phyloP scores from a whole-genome alignment of 2,329 filamentous ascomycete genomes.

The Ceratocystis ficicola region DNA sequence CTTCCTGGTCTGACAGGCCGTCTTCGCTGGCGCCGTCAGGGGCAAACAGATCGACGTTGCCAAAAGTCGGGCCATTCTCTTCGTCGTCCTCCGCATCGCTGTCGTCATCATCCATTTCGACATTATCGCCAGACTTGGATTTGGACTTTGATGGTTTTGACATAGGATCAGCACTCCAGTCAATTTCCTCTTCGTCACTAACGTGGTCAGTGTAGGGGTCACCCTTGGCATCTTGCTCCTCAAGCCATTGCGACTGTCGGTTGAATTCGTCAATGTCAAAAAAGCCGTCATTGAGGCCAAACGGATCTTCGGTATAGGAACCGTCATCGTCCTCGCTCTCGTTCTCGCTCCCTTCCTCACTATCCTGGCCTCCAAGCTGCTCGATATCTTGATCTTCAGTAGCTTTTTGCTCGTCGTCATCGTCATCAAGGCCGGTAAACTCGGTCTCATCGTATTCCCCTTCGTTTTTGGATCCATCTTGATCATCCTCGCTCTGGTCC shows the following conservation, averaged over 20 bases:
- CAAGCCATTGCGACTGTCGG: constrained; percentile 77
- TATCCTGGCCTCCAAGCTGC: constrained; percentile 21
- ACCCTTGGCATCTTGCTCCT: constrained; percentile 68
- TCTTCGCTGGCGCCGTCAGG: constrained; percentile 57
- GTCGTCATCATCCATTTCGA: constrained; percentile 32
- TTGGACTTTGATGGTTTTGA: constrained; percentile 28
- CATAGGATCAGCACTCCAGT: constrained; percentile 75
- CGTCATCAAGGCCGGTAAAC: constrained; percentile 26
- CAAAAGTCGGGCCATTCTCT: constrained; percentile 74
- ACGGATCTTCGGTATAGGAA: constrained; percentile 54
- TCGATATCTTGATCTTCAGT: constrained; percentile 21
- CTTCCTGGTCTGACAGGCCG: constrained; percentile 36
- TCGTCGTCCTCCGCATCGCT: constrained; percentile 50
- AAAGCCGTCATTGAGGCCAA: constrained; percentile 91
- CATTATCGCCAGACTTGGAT: constrained; percentile 29
- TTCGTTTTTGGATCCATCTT: constrained; percentile 22
- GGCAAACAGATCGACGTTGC: constrained; percentile 61
- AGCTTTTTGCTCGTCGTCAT: constrained; percentile 29
- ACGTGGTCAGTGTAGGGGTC: constrained; percentile 61
- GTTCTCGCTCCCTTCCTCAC: constrained; percentile 31
- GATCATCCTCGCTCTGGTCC: constrained; percentile 25
- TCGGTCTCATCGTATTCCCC: constrained; percentile 14
- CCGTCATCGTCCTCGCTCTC: constrained; percentile 38
- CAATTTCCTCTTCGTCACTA: constrained; percentile 74
- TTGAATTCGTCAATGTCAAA: constrained; percentile 98